Evolutionary conservation across 805 yeast genomes (phyloP), one percentile per base, ranked within the genome.

Genomic region (Candida xyloterini): DNA sequence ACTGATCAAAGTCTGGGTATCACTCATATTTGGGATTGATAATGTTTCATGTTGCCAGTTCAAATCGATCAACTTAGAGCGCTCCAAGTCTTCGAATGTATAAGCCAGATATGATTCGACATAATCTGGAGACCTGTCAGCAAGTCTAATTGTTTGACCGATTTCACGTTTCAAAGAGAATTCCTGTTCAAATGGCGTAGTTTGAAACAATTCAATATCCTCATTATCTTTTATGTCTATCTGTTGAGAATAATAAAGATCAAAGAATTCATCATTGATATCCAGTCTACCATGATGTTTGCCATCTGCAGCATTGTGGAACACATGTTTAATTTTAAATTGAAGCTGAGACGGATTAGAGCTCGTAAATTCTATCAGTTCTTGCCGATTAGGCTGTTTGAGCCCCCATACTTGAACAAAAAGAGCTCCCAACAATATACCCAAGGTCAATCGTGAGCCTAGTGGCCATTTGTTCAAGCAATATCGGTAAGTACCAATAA

Each of bases 11-110:
- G 96, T 86, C 27, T 78, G 78, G 38, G 74, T 74, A 60, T 90
- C 96, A 1, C 78, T 66, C 7, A 91, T 65, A 50, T 93, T 77
- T 0, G 99, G 99, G 1, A 84, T 73, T 1, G 67, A 37, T 1
- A 81, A 70, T 13, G 63, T 63, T 1, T 66, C 65, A n/a, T 68
- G 72, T 11, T 61, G 62, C 95, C 95, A 87, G 35, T 82, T 87
- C n/a, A 82, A 51, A 18, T 65, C 54, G 11, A 77, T 68, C 48
- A 50, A 56, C 10, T 27, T 22, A 11, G 61, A 55, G 15, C 66
- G 61, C 3, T 58, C 57, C 11, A 47, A 59, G 3, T 68, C 68
- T 10, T 63, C 59, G 37, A 71, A 57, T 1, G 87, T 80, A 56
- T 72, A 79, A 13, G 73, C 70, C 32, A 85, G 57, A 56, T 81